Base-by-base conservation (phyloP, 768 basidiomycete genomes). In the Tremella mesenterica region DNA sequence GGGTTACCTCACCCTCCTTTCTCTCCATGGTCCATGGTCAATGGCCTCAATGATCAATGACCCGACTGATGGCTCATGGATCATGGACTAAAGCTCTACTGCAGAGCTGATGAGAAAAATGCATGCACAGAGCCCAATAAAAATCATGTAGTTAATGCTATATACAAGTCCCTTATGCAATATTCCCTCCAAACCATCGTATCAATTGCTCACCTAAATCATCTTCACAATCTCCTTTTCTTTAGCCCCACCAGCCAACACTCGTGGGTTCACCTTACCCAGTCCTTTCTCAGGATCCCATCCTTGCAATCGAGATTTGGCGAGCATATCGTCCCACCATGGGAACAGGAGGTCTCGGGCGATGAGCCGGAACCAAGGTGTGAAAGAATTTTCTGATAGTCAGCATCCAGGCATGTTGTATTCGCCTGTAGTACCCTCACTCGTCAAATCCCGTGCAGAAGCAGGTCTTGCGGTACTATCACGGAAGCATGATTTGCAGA, bases 331-430 rank as follows among this genome's bases (percentile, higher is more conserved):
- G 66, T 95, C 90, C 95, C 95, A 99, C 95, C 95, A 99, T 21
- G 87, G 88, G 70, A 92, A 97, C 38, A 99, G 79, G 74, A 93
- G 93, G 71, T 96, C 90, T 3, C 91, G 82, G 1, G 90, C 91
- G 67, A 99, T 97, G 26, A 97, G 83, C 73, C 91, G 88, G 82
- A 99, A 99, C 95, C 95, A 99, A 0, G 95, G 95, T 6, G 95
- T 99, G 74, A 99, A 99, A 1, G 80, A 81, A 72, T 88, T 88
- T 52, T 75, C 89, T 93, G 1, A 44, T 10, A 25, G 29, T 52
- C 47, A 55, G 53, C 45, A 20, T 23, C 44, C 21, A 13, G 8
- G 21, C 8, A n/a, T n/a, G n/a, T n/a, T n/a, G n/a, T n/a, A n/a
- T n/a, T n/a, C n/a, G n/a, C n/a, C n/a, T n/a, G n/a, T n/a, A n/a